Base-by-base conservation (phyloP, 176 grass and related monocot genomes). In the Carex pumila region DNA sequence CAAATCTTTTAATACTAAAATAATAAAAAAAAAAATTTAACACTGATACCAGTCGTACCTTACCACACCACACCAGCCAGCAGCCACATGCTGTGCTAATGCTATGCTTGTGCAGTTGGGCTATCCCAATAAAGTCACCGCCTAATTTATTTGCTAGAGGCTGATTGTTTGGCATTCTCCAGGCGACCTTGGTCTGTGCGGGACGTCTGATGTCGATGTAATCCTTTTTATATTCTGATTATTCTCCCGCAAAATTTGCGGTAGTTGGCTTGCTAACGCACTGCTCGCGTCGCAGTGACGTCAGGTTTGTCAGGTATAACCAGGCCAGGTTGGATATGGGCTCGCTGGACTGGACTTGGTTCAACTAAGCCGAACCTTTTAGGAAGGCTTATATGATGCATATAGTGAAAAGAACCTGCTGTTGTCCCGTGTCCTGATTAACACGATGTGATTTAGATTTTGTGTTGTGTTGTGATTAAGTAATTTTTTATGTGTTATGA, bases 111-210 rank as follows among this genome's bases (percentile, higher is more conserved):
- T 63, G 61, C 21, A 52, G 71, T 36, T 81, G 3, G 25, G 37
- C 59, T 52, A 82, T 54, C n/a, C 45, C 6, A 81, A 41, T 81
- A 65, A 83, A 83, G 81, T 83, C 61, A 53, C 61, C 62, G 81
- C 61, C 43, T 83, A 52, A 83, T 83, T 83, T 50, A 83, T 83
- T 83, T 52, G 64, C 73, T 9, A 57, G 29, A 55, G 25, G 57
- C 54, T 78, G 52, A 47, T 71, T 47, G 6, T 32, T 75, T 57
- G 73, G 73, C 52, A 14, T 78, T 57, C 29, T 78, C 73, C 12
- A 53, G 36, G 64, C 41, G 81, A 83, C 81, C 81, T 83, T 69
- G 81, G 81, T 83, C 80, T 83, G 39, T 67, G 61, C 62, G 10
- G 39, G 9, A 14, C 61, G 43, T 50, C 32, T 34, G 81, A 65